Evolutionary conservation across 2,329 filamentous ascomycete species (phyloP).

Genomic region (Fusarium albidum): DNA sequence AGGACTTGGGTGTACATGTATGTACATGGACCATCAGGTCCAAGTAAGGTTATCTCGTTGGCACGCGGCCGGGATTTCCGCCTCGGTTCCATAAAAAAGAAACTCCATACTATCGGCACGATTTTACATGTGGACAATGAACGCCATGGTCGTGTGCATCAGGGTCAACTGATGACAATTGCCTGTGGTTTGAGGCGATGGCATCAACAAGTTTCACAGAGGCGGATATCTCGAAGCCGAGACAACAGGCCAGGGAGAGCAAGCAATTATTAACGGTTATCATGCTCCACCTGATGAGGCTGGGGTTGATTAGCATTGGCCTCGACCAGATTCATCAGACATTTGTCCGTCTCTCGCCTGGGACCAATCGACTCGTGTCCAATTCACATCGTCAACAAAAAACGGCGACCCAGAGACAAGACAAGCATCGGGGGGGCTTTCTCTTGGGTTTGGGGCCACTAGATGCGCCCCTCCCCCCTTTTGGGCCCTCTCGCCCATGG

Average conservation of each 20-base stretch:
- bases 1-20: conserved; percentile 8
- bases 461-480: conserved; percentile 16
- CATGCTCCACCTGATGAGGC: conserved; percentile 22
- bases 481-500: background rate
- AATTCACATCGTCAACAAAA: conserved; percentile 35
- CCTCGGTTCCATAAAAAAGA: conserved; percentile 23
- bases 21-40: conserved; percentile 15
- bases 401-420: conserved; percentile 10
- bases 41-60: conserved; percentile 36
- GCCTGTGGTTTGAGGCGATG: conserved; percentile 1
- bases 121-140: conserved; percentile 25
- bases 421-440: conserved; percentile 7
- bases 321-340: conserved; percentile 30
- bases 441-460: conserved; percentile 8
- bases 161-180: conserved; percentile 3
- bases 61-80: conserved; percentile 17
- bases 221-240: background rate
- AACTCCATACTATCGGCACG: background rate
- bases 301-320: conserved; percentile 15
- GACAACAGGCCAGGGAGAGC: too few relatives aligned
- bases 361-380: conserved; percentile 25
- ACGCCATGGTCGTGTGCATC: conserved; percentile 11
- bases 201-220: conserved; percentile 1
- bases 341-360: background rate
- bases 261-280: background rate